Evolutionary conservation across 1,284 basidiomycete genomes (phyloP), one percentile per base, ranked within the genome.

Genomic region (Pholiota adiposa): DNA sequence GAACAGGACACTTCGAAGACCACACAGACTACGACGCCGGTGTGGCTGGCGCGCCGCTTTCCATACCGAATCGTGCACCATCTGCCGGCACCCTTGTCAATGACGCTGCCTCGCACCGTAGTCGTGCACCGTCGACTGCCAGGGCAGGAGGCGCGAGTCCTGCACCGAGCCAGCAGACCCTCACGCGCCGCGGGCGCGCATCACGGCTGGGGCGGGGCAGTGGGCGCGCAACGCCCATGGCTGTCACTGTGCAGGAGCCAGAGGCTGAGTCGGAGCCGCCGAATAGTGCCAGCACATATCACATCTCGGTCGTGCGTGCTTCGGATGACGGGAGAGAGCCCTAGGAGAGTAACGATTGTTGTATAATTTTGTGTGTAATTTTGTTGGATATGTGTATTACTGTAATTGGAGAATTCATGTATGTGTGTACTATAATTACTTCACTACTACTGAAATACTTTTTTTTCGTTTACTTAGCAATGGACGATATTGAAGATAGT

Each of bases 181-280:
- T 55, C 21, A 48, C 43, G 11, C 41, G 44, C 18, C 54, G 54
- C 23, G 54, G 54, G 18, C 44, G 46, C 21, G 31, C 54, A 4
- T 34, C 29, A 1, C 43, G 40, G 33, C 14, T 48, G 7, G 31
- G 54, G 14, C 31, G 43, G 14, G 41, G 41, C 3, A 54, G 52
- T 29, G 44, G 44, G 14, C 29, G 54, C 0, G 16, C 21, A 7
- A 29, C 54, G 18, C 44, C 54, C 3, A 40, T 34, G 2, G 18
- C 44, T 3, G 11, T 31, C 21, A n/a, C n/a, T n/a, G n/a, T n/a
- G n/a, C n/a, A n/a, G n/a, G 51, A 5, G 29, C 29, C 33, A 9
- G 51, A 19, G 18, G 25, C n/a, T 34, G 51, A 52, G 3, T n/a
- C 43, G 9, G 54, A 55, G 44, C 44, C 44, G 11, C 44, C 44